Percentiles rank a stretch among this genome's conserved stretches.
phyloP scores from a whole-genome alignment of 2,329 filamentous ascomycete species.

The Fusarium gaditjirri region DNA sequence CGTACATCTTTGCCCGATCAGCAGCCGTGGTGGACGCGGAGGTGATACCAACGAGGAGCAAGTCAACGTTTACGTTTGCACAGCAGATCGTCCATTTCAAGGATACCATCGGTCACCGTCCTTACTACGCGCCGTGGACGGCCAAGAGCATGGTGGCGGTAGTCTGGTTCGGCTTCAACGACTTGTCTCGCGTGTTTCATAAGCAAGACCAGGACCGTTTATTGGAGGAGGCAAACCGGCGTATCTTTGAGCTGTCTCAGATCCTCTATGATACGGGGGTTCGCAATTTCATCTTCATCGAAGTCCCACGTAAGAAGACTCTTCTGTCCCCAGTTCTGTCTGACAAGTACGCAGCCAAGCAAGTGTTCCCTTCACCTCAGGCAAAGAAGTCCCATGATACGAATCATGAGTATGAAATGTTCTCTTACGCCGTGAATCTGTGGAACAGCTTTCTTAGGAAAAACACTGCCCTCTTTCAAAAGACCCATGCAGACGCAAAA shows the following conservation, averaged over 20 bases:
- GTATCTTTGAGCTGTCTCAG: background rate
- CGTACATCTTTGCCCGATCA: slow-evolving; percentile 2
- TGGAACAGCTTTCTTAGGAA: background rate
- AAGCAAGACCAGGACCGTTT: background rate
- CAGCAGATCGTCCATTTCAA: slow-evolving; percentile 3
- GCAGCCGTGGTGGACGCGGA: background rate
- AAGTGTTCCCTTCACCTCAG: background rate
- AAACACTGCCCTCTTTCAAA: background rate
- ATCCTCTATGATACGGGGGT: background rate
- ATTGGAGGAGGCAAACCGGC: background rate
- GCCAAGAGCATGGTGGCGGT: background rate
- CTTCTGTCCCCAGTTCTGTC: rapidly evolving
- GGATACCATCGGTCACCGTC: background rate
- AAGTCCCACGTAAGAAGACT: background rate
- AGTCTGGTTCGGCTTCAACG: slow-evolving; percentile 6
- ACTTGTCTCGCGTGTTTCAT: background rate
- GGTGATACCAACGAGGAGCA: background rate
- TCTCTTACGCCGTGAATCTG: background rate
- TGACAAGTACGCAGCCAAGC: background rate
- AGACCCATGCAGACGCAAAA: background rate
- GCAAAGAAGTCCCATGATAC: background rate
- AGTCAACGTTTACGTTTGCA: background rate
- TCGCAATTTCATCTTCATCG: background rate
- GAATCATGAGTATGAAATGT: background rate
- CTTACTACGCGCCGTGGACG: slow-evolving; percentile 1